These are phyloP conservation scores for Cyclotella baltica DNA, from an alignment of 108 stramenopile species.

Conservation along the genomic window DNA sequence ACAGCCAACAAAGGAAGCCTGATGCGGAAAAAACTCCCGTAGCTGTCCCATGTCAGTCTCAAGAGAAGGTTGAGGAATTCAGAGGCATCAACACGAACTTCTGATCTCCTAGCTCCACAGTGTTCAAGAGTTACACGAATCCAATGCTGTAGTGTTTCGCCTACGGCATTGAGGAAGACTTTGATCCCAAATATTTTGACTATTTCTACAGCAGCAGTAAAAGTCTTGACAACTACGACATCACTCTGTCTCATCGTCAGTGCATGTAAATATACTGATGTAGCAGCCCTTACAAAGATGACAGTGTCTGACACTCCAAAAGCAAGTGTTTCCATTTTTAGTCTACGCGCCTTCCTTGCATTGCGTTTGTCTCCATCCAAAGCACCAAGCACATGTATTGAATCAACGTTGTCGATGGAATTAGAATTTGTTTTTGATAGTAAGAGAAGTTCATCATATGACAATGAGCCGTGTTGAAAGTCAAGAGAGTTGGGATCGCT, in stretches of 20 bases:
- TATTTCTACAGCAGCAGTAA: conserved; percentile 79
- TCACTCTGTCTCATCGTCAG: conserved; percentile 80
- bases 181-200: conserved; percentile 91
- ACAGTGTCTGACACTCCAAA: conserved; percentile 70
- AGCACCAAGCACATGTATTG: conserved; percentile 1
- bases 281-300: conserved; percentile 83
- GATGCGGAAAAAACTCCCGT: conserved; percentile 85
- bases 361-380: conserved; percentile 27
- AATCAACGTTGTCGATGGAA: conserved; percentile 24
- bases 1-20: conserved; percentile 83
- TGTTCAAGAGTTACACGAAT: conserved; percentile 87
- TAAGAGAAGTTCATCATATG: conserved; percentile 35
- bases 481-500: conserved; percentile 16
- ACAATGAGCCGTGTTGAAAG: conserved; percentile 34
- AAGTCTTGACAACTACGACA: conserved; percentile 67
- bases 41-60: conserved; percentile 85
- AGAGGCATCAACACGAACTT: conserved; percentile 80
- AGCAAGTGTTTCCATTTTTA: conserved; percentile 39
- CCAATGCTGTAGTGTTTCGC: conserved; percentile 92
- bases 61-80: conserved; percentile 88
- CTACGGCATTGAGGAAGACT: conserved; percentile 82
- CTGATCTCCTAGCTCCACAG: conserved; percentile 84
- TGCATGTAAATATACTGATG: conserved; percentile 85
- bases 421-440: conserved; percentile 22
- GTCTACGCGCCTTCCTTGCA: conserved; percentile 8